Evolutionary conservation across 495 filamentous ascomycete genomes (phyloP).

Genomic region (Penicillium antarcticum): DNA sequence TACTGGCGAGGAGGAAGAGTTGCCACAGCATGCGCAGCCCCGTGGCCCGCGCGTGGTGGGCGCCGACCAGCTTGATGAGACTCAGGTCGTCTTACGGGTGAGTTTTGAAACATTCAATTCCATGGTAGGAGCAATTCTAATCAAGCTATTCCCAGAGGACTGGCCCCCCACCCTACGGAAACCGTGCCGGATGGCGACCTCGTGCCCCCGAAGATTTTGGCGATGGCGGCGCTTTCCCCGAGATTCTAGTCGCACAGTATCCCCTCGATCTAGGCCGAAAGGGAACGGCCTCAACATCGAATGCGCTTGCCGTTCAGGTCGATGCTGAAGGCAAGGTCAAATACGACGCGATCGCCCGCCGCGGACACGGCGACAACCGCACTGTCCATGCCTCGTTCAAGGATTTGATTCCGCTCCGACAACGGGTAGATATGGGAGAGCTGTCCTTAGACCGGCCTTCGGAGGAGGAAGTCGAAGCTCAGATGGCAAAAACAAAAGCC

Average conservation of each 20-base stretch:
- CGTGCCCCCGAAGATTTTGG: conserved; percentile 85
- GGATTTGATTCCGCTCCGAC: conserved; percentile 90
- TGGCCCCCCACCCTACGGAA: conserved; percentile 83
- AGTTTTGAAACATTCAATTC: conserved; percentile 15
- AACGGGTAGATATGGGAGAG: conserved; percentile 91
- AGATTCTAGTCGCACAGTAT: conserved; percentile 92
- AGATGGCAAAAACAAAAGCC: conserved; percentile 83
- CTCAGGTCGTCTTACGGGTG: conserved; percentile 82
- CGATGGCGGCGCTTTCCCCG: conserved; percentile 95
- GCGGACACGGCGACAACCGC: conserved; percentile 78
- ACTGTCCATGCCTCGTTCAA: conserved; percentile 95
- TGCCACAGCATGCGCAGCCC: conserved; percentile 67
- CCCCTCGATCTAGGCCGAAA: conserved; percentile 92
- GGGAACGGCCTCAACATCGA: conserved; percentile 63
- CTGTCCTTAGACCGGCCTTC: conserved; percentile 85
- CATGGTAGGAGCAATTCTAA: not conserved
- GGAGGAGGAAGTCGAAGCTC: conserved; percentile 75
- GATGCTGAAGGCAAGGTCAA: conserved; percentile 90
- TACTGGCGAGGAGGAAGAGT: conserved; percentile 77
- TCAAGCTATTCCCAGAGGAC: conserved; percentile 50
- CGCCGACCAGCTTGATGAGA: conserved; percentile 72
- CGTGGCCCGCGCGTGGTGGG: conserved; percentile 77
- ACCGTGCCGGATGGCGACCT: conserved; percentile 84
- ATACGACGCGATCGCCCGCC: conserved; percentile 91
- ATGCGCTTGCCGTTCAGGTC: conserved; percentile 88